phyloP scores from a whole-genome alignment of 2,329 filamentous ascomycete genomes.

The Sarocladiaceae sp. region DNA sequence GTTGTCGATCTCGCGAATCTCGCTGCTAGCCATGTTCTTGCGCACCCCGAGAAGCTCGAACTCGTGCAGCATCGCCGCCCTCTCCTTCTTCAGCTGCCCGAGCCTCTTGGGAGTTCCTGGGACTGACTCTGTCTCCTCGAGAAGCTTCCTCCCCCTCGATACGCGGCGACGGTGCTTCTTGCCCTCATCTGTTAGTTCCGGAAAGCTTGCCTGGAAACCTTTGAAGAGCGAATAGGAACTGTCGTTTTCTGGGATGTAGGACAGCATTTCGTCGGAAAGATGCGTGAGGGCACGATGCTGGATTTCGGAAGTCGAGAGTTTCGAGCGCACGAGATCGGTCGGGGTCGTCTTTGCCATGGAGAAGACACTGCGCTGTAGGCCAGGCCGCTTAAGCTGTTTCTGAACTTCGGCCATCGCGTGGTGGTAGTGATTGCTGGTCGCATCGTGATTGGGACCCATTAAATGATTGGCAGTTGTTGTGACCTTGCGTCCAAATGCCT shows the following conservation, averaged over 20 bases:
- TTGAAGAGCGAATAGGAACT: constrained; percentile 93
- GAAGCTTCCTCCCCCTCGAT: constrained; percentile 71
- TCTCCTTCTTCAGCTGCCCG: constrained; percentile 73
- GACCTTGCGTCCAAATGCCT: constrained; percentile 92
- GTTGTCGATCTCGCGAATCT: constrained; percentile 94
- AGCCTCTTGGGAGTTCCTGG: constrained; percentile 57
- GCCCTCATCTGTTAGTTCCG: constrained; percentile 63
- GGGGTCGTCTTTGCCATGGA: constrained; percentile 86
- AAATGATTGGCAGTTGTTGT: constrained; percentile 89
- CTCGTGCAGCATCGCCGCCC: constrained; percentile 73
- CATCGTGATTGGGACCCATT: constrained; percentile 60
- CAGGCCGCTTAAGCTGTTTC: constrained; percentile 79
- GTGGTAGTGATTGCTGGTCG: constrained; percentile 67
- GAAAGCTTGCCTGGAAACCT: constrained; percentile 88
- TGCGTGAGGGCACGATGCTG: constrained; percentile 88
- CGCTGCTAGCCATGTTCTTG: constrained; percentile 96
- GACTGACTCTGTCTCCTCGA: constrained; percentile 58
- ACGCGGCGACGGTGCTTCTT: constrained; percentile 67
- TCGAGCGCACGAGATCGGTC: constrained; percentile 89
- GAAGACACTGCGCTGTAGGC: constrained; percentile 84
- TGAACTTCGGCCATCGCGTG: constrained; percentile 85
- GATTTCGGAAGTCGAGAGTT: constrained; percentile 86
- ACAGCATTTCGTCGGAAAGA: constrained; percentile 83
- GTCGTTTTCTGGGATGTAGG: constrained; percentile 80
- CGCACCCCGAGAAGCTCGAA: constrained; percentile 87